These are phyloP conservation scores for Zygosaccharomyces sapae DNA, from an alignment of 1,139 yeast genomes.

Conservation along the genomic window DNA sequence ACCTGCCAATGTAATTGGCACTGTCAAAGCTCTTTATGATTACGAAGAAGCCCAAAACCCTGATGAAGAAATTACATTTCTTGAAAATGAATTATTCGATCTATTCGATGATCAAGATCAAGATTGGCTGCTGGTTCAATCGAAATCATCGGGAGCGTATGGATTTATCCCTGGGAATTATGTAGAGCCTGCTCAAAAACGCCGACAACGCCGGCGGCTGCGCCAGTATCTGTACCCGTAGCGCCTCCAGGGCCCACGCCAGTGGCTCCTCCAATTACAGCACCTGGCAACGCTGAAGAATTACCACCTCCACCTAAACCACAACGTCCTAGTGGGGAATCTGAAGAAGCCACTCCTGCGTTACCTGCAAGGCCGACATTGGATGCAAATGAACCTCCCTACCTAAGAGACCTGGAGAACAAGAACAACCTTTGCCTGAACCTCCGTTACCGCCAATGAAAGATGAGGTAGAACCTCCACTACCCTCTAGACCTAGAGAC, in stretches of 20 bases:
- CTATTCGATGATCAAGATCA: conserved; percentile 82
- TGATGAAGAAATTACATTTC: conserved; percentile 82
- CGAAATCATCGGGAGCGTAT: conserved; percentile 44
- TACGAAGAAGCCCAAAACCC: conserved; percentile 74
- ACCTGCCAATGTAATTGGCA: conserved; percentile 49
- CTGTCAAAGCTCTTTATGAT: conserved; percentile 74
- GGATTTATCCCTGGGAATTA: conserved; percentile 96
- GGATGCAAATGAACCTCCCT: too few relatives aligned
- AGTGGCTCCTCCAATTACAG: conserved; percentile 26
- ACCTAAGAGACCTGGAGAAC: too few relatives aligned
- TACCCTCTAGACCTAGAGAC: conserved; percentile 9
- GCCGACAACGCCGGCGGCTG: conserved; percentile 25
- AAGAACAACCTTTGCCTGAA: background rate
- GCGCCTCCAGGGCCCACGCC: conserved; percentile 26
- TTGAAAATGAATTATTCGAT: conserved; percentile 68
- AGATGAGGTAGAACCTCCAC: conserved; percentile 11
- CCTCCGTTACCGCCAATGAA: background rate
- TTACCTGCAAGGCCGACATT: conserved; percentile 17
- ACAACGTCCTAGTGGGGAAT: conserved; percentile 17
- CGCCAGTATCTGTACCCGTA: conserved; percentile 27
- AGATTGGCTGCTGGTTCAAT: conserved; percentile 86
- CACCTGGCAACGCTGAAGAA: conserved; percentile 26
- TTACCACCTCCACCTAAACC: conserved; percentile 45
- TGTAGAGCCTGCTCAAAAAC: conserved; percentile 47
- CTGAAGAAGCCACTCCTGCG: conserved; percentile 32